Base-by-base conservation (phyloP, 371 early-diverging fungal genomes). In the Apophysomyces sp. region DNA sequence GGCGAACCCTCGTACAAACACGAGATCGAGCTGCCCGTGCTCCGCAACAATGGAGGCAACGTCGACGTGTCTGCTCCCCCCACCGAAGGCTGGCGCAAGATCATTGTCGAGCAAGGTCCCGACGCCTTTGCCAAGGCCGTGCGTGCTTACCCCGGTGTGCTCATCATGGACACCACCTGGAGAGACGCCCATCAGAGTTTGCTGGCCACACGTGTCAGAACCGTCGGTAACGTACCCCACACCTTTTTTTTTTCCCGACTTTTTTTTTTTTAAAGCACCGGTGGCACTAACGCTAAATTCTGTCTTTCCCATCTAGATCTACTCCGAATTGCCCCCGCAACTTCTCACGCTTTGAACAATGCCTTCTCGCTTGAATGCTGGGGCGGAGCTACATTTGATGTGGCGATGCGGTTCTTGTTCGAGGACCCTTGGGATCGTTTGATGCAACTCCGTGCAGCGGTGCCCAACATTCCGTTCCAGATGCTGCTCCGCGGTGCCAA, bases 401-500 rank as follows among this genome's bases (percentile, higher is more conserved):
- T 97, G 11, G 88, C 94, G 1, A 87, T 96, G 91, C 90, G 96
- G 53, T 97, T 96, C 89, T 77, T 96, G 64, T 85, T 92, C 62
- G 98, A 97, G 69, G 94, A 94, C 74, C 96, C 96, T 34, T 97
- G 95, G 96, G 95, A 96, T 60, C 89, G 98, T 58, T 78, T 97
- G 64, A 73, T 74, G 28, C 53, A 82, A 44, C 80, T 97, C 52
- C 91, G 98, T 54, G 77, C 86, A 54, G 84, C 93, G 16, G 93
- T 93, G n/a, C 98, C 98, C 70, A 96, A 96, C 77, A 86, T 97
- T 70, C 98, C 98, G 16, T 97, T 97, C 88, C 95, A 95, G 77
- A 97, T 97, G 98, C 84, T 97, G 32, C 87, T 97, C 55, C 91
- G 98, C 74, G 98, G 98, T 55, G 98, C 98, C 62, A 96, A 96